Evolutionary conservation across 2,329 filamentous ascomycete genomes (phyloP).

Genomic region (Simplicillium sp.): DNA sequence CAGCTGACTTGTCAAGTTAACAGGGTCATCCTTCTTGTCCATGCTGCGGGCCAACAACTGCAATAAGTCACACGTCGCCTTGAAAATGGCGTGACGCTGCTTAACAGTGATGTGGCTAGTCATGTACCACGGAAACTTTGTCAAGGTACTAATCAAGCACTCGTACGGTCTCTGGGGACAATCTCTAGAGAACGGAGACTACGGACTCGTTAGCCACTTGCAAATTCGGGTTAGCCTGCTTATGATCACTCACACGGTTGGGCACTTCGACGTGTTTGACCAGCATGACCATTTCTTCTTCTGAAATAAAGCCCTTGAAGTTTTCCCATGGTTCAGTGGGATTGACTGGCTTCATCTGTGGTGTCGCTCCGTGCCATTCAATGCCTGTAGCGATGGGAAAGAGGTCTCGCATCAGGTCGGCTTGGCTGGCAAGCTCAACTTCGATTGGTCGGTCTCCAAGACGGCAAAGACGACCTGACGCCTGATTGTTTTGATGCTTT

Average conservation of each 20-base stretch:
- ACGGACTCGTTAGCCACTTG: slow-evolving; percentile 2
- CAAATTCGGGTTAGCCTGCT: background rate
- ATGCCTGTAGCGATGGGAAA: slow-evolving; percentile 50
- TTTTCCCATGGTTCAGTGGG: slow-evolving; percentile 34
- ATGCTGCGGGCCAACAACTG: slow-evolving; percentile 32
- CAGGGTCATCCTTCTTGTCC: slow-evolving; percentile 23
- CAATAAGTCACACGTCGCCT: slow-evolving; percentile 39
- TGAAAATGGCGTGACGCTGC: slow-evolving; percentile 44
- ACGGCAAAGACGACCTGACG: slow-evolving; percentile 31
- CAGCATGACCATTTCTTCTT: slow-evolving; percentile 55
- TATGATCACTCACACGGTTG: slow-evolving; percentile 41
- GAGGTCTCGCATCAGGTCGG: slow-evolving; percentile 48
- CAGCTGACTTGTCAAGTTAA: slow-evolving; percentile 42
- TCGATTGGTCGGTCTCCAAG: slow-evolving; percentile 50
- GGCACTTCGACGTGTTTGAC: slow-evolving; percentile 54
- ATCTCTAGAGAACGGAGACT: slow-evolving; percentile 51
- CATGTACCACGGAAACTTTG: slow-evolving; percentile 55
- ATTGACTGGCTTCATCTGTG: slow-evolving; percentile 25
- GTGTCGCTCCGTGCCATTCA: slow-evolving; percentile 40
- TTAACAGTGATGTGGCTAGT: slow-evolving; percentile 46
- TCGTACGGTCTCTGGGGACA: slow-evolving; percentile 58
- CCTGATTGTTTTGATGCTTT: slow-evolving; percentile 29
- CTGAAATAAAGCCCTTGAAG: slow-evolving; percentile 51
- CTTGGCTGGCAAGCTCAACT: slow-evolving; percentile 46
- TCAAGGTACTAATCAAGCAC: slow-evolving; percentile 53